phyloP scores from a whole-genome alignment of 2,329 filamentous ascomycete species.

The Penicillium sp. region DNA sequence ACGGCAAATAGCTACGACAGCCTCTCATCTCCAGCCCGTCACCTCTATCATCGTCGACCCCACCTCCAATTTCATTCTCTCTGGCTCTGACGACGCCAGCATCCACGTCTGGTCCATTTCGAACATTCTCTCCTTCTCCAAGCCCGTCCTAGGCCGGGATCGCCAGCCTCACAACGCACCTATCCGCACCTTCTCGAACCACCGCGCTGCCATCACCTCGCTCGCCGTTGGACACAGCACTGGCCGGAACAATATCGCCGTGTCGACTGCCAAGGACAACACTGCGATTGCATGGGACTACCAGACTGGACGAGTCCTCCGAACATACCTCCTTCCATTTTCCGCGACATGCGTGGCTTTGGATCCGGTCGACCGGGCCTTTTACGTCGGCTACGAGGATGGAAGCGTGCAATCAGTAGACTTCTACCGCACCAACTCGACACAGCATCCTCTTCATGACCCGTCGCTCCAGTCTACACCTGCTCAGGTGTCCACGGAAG shows the following conservation, averaged over 20 bases:
- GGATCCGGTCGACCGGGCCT: slow-evolving; percentile 80
- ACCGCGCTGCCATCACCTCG: slow-evolving; percentile 58
- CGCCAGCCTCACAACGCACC: slow-evolving; percentile 63
- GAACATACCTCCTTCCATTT: slow-evolving; percentile 80
- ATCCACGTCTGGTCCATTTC: slow-evolving; percentile 89
- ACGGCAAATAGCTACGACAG: slow-evolving; percentile 49
- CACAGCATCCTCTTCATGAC: slow-evolving; percentile 43
- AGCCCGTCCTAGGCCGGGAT: slow-evolving; percentile 45
- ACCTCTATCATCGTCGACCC: slow-evolving; percentile 73
- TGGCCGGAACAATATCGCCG: slow-evolving; percentile 76
- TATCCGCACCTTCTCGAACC: slow-evolving; percentile 72
- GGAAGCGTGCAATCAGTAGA: slow-evolving; percentile 80
- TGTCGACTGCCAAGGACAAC: slow-evolving; percentile 83
- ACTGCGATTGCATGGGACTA: slow-evolving; percentile 95
- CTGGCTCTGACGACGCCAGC: slow-evolving; percentile 70
- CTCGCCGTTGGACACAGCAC: slow-evolving; percentile 67
- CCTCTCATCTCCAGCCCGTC: slow-evolving; percentile 56
- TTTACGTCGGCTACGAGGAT: slow-evolving; percentile 80
- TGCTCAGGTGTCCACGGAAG: slow-evolving; percentile 45
- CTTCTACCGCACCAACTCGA: slow-evolving; percentile 62
- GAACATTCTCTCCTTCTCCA: slow-evolving; percentile 67
- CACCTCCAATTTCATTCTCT: slow-evolving; percentile 58
- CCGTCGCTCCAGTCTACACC: slow-evolving; percentile 44
- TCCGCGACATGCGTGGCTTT: slow-evolving; percentile 72
- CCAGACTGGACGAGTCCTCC: slow-evolving; percentile 71